Evolutionary conservation across 2,329 filamentous ascomycete genomes (phyloP).

Genomic region (Helotiales sp.): DNA sequence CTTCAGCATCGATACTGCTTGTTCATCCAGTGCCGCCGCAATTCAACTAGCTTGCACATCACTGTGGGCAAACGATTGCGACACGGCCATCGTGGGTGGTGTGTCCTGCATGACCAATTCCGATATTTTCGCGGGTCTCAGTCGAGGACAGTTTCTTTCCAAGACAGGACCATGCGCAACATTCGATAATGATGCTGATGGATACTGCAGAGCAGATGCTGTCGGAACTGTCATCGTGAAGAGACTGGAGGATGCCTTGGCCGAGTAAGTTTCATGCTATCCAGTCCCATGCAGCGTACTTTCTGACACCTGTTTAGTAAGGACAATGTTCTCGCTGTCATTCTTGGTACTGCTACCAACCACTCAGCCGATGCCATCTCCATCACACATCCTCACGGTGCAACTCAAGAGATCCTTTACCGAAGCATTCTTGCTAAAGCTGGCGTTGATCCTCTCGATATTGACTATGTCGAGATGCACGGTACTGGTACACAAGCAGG

Average conservation of each 20-base stretch:
- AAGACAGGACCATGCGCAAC: constrained; percentile 53
- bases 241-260: constrained; percentile 53
- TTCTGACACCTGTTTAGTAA: constrained; percentile 36
- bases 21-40: constrained; percentile 48
- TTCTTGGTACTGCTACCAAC: constrained; percentile 77
- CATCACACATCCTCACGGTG: constrained; percentile 82
- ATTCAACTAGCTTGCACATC: constrained; percentile 42
- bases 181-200: constrained; percentile 55
- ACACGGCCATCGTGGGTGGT: constrained; percentile 43
- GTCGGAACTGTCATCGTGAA: constrained; percentile 56
- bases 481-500: constrained; percentile 87
- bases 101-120: constrained; percentile 41
- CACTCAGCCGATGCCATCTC: constrained; percentile 82
- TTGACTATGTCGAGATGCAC: constrained; percentile 89
- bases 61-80: constrained; percentile 40
- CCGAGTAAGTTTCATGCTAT: constrained; percentile 47
- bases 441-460: constrained; percentile 74
- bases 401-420: constrained; percentile 76
- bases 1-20: constrained; percentile 50
- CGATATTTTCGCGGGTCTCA: constrained; percentile 41
- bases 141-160: constrained; percentile 42
- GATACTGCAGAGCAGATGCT: constrained; percentile 59
- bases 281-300: too few relatives aligned
- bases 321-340: constrained; percentile 56
- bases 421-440: constrained; percentile 72